A percentile compares a stretch with the other conserved stretches of the same genome.
Conservation (phyloP, 2,329 filamentous ascomycete species). For the Alternaria brassicicola region DNA sequence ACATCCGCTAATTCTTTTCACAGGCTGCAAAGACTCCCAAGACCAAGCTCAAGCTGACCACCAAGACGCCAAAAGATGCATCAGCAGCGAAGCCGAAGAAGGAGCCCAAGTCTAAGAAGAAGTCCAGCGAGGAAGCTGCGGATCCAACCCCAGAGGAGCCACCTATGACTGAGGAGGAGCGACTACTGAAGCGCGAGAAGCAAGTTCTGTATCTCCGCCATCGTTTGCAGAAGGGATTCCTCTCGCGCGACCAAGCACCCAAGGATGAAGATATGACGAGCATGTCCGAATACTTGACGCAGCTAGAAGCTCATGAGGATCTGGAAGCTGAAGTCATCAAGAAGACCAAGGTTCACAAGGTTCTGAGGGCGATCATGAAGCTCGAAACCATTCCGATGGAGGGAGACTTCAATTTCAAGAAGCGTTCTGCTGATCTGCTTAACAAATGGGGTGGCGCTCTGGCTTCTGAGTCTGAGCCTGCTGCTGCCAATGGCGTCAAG, state of each 20-base stretch:
- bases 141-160: conserved; percentile 58
- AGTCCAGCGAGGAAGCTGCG: conserved; percentile 62
- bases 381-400: conserved; percentile 78
- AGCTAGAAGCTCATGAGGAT: conserved; percentile 80
- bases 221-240: conserved; percentile 91
- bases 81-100: conserved; percentile 64
- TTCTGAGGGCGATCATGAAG: conserved; percentile 92
- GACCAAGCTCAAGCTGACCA: conserved; percentile 56
- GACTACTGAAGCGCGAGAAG: conserved; percentile 64
- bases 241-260: conserved; percentile 83
- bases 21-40: conserved; percentile 59
- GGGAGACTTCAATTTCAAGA: conserved; percentile 87
- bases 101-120: conserved; percentile 62
- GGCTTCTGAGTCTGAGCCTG: conserved; percentile 36
- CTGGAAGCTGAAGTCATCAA: conserved; percentile 90
- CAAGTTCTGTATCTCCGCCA: conserved; percentile 90
- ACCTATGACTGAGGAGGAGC: conserved; percentile 61
- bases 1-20: conserved; percentile 30
- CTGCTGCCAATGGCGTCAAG: conserved; percentile 44
- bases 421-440: conserved; percentile 78
- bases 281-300: conserved; percentile 78
- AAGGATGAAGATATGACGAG: conserved; percentile 81
- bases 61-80: conserved; percentile 48
- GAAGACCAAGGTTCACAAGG: conserved; percentile 97
- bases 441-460: conserved; percentile 88